Evolutionary conservation across 495 filamentous ascomycete species (phyloP).

Genomic region (Gamarada debralockiae): DNA sequence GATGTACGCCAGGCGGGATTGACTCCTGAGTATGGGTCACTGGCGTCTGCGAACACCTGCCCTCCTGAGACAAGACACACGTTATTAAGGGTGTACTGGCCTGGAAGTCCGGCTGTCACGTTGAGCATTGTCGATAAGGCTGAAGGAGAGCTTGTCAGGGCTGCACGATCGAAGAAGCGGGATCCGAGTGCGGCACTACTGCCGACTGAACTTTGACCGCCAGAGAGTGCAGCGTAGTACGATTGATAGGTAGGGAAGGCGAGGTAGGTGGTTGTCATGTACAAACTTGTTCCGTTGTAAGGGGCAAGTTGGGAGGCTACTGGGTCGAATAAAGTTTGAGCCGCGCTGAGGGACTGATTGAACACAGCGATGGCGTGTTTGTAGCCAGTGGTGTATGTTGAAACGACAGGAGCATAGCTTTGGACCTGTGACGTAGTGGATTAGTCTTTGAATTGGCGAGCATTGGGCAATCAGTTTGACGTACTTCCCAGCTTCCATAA

Average conservation of each 20-base stretch:
- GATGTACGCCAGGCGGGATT: conserved; percentile 38
- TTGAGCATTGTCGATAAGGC: conserved; percentile 27
- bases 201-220: conserved; percentile 24
- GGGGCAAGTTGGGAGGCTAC: conserved; percentile 12
- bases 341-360: conserved; percentile 15
- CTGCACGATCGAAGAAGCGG: conserved; percentile 34
- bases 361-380: conserved; percentile 31
- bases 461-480: conserved; percentile 17
- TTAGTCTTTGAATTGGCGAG: conserved; percentile 7
- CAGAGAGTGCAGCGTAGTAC: conserved; percentile 33
- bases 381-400: conserved; percentile 31
- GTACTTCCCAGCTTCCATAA: conserved; percentile 33
- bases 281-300: conserved; percentile 21
- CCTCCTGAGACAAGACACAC: conserved; percentile 35
- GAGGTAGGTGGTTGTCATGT: conserved; percentile 27
- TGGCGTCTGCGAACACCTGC: conserved; percentile 25
- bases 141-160: conserved; percentile 24
- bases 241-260: conserved; percentile 31
- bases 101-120: conserved; percentile 25
- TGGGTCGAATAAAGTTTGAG: conserved; percentile 9
- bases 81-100: conserved; percentile 28
- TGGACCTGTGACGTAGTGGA: too few relatives aligned
- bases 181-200: conserved; percentile 26
- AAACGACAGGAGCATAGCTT: conserved; percentile 4
- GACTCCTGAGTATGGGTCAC: conserved; percentile 23